Conservation (phyloP, 208 protist species). For the Acanthamoeba lenticulata region DNA sequence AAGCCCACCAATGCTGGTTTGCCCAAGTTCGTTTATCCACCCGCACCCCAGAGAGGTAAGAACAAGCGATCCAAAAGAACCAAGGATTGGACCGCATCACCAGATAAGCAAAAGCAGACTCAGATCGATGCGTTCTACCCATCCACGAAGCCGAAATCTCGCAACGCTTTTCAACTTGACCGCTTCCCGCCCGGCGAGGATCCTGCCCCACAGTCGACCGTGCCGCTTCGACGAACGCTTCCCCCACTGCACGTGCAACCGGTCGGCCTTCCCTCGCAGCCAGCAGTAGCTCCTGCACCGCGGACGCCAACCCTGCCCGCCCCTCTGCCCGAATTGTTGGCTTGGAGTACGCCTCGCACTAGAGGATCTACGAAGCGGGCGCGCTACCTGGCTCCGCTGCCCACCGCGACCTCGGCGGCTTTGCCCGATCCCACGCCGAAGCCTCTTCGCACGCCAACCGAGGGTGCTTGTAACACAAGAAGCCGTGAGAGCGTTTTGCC, state of each 20-base stretch:
- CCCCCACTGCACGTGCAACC: neutral
- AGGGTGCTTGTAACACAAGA: neutral
- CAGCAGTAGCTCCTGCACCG: neutral
- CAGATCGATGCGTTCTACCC: neutral
- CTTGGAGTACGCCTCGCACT: neutral
- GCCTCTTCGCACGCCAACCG: neutral
- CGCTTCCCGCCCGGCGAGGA: neutral
- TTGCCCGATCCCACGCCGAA: neutral
- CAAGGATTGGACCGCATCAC: neutral
- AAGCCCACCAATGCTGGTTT: neutral
- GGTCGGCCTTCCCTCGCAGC: neutral
- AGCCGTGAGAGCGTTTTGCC: neutral
- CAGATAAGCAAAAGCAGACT: neutral
- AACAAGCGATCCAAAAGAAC: neutral
- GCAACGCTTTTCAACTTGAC: neutral
- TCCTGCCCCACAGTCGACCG: neutral
- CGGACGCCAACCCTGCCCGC: neutral
- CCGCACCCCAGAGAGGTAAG: neutral
- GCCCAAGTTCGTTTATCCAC: neutral
- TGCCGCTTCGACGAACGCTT: neutral
- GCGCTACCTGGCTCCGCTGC: neutral
- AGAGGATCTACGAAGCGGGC: neutral
- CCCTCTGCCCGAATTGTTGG: neutral
- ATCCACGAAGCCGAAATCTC: neutral
- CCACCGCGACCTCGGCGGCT: neutral